phyloP scores from a whole-genome alignment of 768 basidiomycete species.

The Inosperma sp. region DNA sequence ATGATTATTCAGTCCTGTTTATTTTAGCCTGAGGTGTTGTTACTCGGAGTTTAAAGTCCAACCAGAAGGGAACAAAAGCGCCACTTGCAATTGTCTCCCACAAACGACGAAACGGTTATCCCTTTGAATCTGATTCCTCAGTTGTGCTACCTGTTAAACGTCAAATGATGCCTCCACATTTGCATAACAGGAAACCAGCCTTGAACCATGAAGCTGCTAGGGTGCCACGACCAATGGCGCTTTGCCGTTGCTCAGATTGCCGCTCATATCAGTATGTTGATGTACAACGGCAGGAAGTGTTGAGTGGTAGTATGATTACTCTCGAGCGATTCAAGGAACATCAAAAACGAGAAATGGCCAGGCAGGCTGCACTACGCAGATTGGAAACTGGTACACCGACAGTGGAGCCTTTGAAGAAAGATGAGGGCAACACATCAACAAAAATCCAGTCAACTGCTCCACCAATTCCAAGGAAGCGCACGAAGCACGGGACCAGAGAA shows the following conservation, averaged over 20 bases:
- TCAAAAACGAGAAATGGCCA: neutral
- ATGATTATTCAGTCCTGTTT: too few species aligned
- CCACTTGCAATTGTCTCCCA: too few species aligned
- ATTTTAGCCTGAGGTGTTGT: too few species aligned
- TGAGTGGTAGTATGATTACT: neutral
- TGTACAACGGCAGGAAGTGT: neutral
- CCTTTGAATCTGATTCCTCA: too few species aligned
- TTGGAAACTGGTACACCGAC: neutral
- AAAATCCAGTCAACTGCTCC: neutral
- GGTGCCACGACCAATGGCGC: neutral
- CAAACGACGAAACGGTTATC: too few species aligned
- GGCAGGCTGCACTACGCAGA: neutral
- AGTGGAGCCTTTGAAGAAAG: neutral
- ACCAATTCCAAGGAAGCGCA: neutral
- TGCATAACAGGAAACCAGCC: neutral
- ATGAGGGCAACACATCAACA: too few species aligned
- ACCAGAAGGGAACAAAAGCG: too few species aligned
- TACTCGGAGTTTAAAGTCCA: too few species aligned
- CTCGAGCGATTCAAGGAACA: neutral
- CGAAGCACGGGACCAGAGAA: neutral
- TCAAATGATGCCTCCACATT: neutral
- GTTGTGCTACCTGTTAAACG: too few species aligned
- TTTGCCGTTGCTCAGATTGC: conserved; percentile 1
- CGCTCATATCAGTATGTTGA: neutral
- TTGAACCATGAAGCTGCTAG: neutral